Conservation (phyloP, 2,329 filamentous ascomycete species). For the Periconia macrospinosa region DNA sequence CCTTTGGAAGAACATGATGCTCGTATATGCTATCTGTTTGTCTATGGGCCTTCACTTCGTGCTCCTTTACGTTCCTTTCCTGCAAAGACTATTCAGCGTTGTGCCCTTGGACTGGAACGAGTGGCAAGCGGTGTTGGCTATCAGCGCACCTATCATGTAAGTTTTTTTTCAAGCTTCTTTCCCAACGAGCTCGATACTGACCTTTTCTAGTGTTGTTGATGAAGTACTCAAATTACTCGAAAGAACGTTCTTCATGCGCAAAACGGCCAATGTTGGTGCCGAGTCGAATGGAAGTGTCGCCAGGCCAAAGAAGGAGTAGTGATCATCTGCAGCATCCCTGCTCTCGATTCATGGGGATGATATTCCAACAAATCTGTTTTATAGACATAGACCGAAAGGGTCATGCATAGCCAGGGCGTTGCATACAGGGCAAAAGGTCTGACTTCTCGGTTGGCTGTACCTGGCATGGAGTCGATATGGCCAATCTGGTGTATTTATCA, state of each 20-base stretch:
- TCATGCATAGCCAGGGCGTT: background rate
- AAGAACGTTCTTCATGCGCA: constrained; percentile 42
- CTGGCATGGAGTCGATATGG: too few species aligned
- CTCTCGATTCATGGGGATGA: background rate
- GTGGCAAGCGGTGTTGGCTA: constrained; percentile 87
- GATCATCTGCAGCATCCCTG: background rate
- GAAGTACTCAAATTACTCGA: constrained; percentile 81
- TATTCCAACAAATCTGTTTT: background rate
- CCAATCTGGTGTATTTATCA: too few species aligned
- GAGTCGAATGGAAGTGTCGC: constrained; percentile 24
- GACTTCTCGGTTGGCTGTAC: background rate
- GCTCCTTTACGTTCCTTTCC: constrained; percentile 85
- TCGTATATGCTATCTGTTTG: constrained; percentile 89
- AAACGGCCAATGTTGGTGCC: constrained; percentile 12
- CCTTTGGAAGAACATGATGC: constrained; percentile 98
- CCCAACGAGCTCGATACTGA: constrained; percentile 2
- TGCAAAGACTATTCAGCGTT: constrained; percentile 89
- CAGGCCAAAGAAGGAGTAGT: constrained; percentile 33
- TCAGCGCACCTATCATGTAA: constrained; percentile 92
- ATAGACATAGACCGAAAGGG: background rate
- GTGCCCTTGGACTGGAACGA: constrained; percentile 81
- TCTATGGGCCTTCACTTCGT: constrained; percentile 96
- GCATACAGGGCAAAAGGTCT: background rate
- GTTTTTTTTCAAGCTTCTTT: constrained; percentile 41
- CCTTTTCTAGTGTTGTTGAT: constrained; percentile 67